Percentiles rank a stretch among this genome's conserved stretches.
phyloP scores from a whole-genome alignment of 495 filamentous ascomycete genomes.

The Recurvomyces mirabilis region DNA sequence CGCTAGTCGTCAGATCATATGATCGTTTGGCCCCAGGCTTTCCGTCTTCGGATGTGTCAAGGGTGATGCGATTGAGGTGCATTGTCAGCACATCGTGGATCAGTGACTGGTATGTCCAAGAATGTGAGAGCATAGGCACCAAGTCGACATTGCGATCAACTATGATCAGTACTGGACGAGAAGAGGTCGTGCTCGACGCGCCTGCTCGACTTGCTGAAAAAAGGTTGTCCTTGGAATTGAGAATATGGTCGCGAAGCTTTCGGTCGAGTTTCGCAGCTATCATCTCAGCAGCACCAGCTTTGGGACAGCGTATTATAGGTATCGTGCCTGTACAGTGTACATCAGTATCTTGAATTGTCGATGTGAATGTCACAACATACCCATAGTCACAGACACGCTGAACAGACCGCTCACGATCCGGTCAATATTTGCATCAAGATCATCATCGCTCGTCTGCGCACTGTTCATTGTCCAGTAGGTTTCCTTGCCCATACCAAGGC shows the following conservation, averaged over 20 bases:
- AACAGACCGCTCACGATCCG: slow-evolving; percentile 89
- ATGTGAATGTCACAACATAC: slow-evolving; percentile 35
- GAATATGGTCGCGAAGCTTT: slow-evolving; percentile 88
- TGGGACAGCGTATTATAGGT: slow-evolving; percentile 52
- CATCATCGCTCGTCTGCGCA: slow-evolving; percentile 76
- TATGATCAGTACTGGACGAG: slow-evolving; percentile 74
- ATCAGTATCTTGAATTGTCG: neutral
- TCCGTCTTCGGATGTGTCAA: slow-evolving; percentile 65
- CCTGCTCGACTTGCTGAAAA: slow-evolving; percentile 46
- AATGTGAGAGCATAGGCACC: slow-evolving; percentile 97
- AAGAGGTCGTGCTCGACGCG: slow-evolving; percentile 39
- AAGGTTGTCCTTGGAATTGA: slow-evolving; percentile 94
- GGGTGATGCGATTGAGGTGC: slow-evolving; percentile 91
- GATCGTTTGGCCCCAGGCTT: slow-evolving; percentile 66
- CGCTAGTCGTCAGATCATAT: slow-evolving; percentile 81
- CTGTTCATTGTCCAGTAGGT: slow-evolving; percentile 95
- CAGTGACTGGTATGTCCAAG: slow-evolving; percentile 96
- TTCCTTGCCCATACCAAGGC: slow-evolving; percentile 75
- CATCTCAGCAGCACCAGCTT: slow-evolving; percentile 81
- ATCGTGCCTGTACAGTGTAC: slow-evolving; percentile 57
- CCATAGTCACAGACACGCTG: slow-evolving; percentile 95
- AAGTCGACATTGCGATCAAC: slow-evolving; percentile 92
- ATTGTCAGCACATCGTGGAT: slow-evolving; percentile 90
- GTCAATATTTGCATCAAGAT: slow-evolving; percentile 76
- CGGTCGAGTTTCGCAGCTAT: slow-evolving; percentile 88